Evolutionary conservation across 352 stramenopile species (phyloP).

Genomic region (Globisporangium carolinianum): DNA sequence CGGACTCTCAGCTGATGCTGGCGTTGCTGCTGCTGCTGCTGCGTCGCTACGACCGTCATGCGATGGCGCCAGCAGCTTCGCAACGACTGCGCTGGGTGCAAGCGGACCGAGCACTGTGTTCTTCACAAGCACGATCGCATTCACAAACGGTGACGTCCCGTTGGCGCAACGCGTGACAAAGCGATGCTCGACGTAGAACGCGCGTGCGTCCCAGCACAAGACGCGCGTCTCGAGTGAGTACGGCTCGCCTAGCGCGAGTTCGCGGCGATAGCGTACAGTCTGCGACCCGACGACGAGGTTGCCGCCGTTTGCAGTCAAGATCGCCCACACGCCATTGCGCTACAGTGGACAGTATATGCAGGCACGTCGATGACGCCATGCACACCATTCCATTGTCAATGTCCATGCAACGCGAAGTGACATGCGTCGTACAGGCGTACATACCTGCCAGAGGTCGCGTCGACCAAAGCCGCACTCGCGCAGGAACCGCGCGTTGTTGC

Average conservation of each 20-base stretch:
- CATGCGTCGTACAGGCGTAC: not conserved
- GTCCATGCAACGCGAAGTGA: not conserved
- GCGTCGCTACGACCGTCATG: constrained; percentile 19
- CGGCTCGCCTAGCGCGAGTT: constrained; percentile 58
- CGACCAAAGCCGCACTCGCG: constrained; percentile 80
- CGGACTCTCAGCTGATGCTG: constrained; percentile 12
- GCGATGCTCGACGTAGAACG: constrained; percentile 84
- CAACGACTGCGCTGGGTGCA: constrained; percentile 48
- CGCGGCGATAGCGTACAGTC: constrained; percentile 74
- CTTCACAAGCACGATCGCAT: constrained; percentile 86
- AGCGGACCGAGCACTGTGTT: constrained; percentile 74
- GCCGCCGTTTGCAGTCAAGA: constrained; percentile 39
- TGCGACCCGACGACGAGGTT: constrained; percentile 82
- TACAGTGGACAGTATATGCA: constrained; percentile 10
- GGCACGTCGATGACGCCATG: constrained; percentile 2
- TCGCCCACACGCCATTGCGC: constrained; percentile 68
- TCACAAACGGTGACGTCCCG: constrained; percentile 42
- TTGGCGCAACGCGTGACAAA: constrained; percentile 46
- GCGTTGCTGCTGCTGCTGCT: not conserved
- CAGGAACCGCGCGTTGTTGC: constrained; percentile 80
- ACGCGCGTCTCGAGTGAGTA: constrained; percentile 74
- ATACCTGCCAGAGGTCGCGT: constrained; percentile 75
- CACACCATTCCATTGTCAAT: not conserved
- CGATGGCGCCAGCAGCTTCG: constrained; percentile 44
- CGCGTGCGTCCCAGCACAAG: constrained; percentile 71